These are phyloP conservation scores for Ceratocystiopsis sp. DNA, from an alignment of 2,329 filamentous ascomycete genomes.

Conservation along the genomic window DNA sequence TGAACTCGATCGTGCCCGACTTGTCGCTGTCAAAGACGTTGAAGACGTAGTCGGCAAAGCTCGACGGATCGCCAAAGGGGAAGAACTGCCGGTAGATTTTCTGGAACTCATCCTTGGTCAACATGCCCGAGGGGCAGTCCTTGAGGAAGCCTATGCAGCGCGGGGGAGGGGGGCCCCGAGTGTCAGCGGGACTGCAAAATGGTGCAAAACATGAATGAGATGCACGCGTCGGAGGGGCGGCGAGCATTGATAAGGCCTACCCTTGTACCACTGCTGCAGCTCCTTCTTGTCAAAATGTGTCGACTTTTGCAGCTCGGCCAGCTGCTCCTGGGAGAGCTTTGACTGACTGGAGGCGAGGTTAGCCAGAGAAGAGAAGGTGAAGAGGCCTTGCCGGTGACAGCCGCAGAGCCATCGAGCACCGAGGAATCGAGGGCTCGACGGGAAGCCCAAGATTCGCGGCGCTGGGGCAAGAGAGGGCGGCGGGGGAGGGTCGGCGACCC, in stretches of 20 bases:
- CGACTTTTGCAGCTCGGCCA: slow-evolving; percentile 85
- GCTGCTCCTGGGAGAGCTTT: slow-evolving; percentile 92
- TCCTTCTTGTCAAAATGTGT: slow-evolving; percentile 99
- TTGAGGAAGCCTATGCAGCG: slow-evolving; percentile 66
- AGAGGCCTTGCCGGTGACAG: too few species aligned
- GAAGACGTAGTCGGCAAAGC: slow-evolving; percentile 97
- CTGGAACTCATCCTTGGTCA: slow-evolving; percentile 97
- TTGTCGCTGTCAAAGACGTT: slow-evolving; percentile 98
- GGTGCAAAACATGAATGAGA: not conserved
- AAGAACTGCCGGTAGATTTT: slow-evolving; percentile 99
- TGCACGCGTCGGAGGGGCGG: not conserved
- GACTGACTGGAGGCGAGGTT: slow-evolving; percentile 55
- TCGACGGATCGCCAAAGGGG: slow-evolving; percentile 91
- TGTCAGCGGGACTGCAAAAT: too few species aligned
- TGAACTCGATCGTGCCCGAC: slow-evolving; percentile 95
- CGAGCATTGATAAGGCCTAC: slow-evolving; percentile 40
- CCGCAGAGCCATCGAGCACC: too few species aligned
- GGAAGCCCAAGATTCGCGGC: too few species aligned
- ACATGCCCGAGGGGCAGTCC: slow-evolving; percentile 91
- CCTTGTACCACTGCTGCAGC: slow-evolving; percentile 99
- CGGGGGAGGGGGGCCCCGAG: not conserved
- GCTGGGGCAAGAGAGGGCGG: too few species aligned
- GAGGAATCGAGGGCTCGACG: too few species aligned
- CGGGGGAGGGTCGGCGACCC: too few species aligned
- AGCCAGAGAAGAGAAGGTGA: too few species aligned